Evolutionary conservation across 2,329 filamentous ascomycete species (phyloP).

Genomic region (Sclerotinia glacialis): DNA sequence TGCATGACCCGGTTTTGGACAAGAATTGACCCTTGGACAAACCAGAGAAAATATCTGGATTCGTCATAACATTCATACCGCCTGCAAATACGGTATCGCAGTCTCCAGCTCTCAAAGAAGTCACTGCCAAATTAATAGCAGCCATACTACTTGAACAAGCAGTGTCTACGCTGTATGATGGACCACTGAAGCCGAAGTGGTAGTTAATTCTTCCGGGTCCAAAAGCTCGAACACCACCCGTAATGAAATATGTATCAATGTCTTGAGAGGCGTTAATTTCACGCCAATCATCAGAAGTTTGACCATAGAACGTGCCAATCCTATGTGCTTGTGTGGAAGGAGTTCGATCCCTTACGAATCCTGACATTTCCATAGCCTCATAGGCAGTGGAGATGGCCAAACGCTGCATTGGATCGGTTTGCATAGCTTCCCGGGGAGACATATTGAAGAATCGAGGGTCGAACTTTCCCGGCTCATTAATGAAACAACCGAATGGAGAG

Average conservation of each 20-base stretch:
- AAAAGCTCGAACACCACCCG: conserved; percentile 35
- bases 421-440: conserved; percentile 73
- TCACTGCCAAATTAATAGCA: conserved; percentile 52
- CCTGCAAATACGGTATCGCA: conserved; percentile 45
- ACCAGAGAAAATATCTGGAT: conserved; percentile 27
- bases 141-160: conserved; percentile 57
- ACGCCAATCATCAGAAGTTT: conserved; percentile 28
- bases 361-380: conserved; percentile 47
- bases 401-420: conserved; percentile 77
- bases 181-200: conserved; percentile 45
- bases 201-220: conserved; percentile 40
- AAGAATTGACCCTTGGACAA: conserved; percentile 46
- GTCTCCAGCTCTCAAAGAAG: conserved; percentile 48
- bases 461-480: conserved; percentile 68
- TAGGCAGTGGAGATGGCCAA: conserved; percentile 73
- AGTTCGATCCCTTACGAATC: conserved; percentile 26
- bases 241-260: conserved; percentile 35
- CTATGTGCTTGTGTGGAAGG: conserved; percentile 43
- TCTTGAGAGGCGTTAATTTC: conserved; percentile 29
- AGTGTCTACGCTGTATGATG: conserved; percentile 57
- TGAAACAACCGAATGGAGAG: conserved; percentile 70
- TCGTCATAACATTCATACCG: conserved; percentile 40
- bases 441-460: conserved; percentile 82
- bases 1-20: conserved; percentile 37
- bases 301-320: conserved; percentile 28